These are phyloP conservation scores for Coemansia sp. DNA, from an alignment of 192 early-diverging fungal genomes.

Conservation along the genomic window DNA sequence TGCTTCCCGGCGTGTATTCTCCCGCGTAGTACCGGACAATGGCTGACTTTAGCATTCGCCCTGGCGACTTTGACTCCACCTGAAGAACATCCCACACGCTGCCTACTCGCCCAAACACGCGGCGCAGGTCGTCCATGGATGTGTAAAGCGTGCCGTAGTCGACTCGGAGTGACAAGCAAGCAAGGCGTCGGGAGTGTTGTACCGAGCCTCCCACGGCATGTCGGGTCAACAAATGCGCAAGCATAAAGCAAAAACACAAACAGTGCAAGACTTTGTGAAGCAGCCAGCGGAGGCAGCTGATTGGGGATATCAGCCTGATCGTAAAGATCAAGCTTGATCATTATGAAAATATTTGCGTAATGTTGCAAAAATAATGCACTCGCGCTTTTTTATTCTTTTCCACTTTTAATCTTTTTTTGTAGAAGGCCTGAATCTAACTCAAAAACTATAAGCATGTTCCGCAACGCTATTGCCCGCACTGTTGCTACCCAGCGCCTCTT, in stretches of 20 bases:
- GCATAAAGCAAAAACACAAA: not conserved
- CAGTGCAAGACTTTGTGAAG: too few species aligned
- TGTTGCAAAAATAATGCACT: not conserved
- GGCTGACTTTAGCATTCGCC: conserved; percentile 15
- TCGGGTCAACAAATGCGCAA: conserved; percentile 5
- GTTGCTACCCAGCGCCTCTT: conserved; percentile 11
- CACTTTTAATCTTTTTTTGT: not conserved
- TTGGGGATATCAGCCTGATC: not conserved
- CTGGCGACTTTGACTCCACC: conserved; percentile 17
- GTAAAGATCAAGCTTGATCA: not conserved
- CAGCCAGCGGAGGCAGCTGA: too few species aligned
- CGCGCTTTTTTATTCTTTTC: not conserved
- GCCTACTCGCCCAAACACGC: conserved; percentile 28
- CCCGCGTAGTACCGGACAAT: conserved; percentile 40
- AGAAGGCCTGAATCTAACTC: not conserved
- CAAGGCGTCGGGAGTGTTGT: conserved; percentile 12
- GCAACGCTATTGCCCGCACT: conserved; percentile 25
- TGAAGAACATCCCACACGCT: conserved; percentile 44
- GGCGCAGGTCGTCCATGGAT: conserved; percentile 18
- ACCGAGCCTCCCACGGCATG: not conserved
- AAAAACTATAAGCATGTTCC: conserved; percentile 29
- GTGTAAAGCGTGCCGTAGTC: conserved; percentile 21
- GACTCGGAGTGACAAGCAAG: conserved; percentile 37
- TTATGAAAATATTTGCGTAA: conserved; percentile 1
- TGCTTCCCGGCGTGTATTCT: conserved; percentile 15